phyloP scores from a whole-genome alignment of 2,329 filamentous ascomycete genomes.

The Neopestalotiopsis rosae region DNA sequence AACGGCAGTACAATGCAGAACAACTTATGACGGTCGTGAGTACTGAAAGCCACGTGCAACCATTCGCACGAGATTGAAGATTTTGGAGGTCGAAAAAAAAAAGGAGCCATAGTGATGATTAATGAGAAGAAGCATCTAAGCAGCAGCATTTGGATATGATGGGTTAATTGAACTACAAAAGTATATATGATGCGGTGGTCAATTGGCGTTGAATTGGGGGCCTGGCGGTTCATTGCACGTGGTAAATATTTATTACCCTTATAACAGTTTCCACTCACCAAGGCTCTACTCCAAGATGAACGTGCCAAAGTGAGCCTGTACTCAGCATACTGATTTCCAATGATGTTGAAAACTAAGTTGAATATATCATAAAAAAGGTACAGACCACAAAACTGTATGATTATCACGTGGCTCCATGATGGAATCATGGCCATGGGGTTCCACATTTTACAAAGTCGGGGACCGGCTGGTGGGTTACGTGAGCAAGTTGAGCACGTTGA shows the following conservation, averaged over 20 bases:
- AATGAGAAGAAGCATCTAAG: neutral
- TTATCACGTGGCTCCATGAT: neutral
- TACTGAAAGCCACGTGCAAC: neutral
- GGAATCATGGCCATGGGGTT: neutral
- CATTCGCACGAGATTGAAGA: neutral
- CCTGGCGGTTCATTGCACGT: neutral
- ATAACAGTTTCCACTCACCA: neutral
- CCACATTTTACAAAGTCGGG: neutral
- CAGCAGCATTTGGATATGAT: slow-evolving; percentile 1
- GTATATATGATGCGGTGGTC: neutral
- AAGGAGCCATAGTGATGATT: neutral
- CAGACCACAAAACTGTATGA: neutral
- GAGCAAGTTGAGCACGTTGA: neutral
- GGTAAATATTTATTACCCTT: slow-evolving; percentile 17
- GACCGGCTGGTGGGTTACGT: neutral
- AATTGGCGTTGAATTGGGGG: slow-evolving; percentile 19
- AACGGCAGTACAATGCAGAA: slow-evolving; percentile 53
- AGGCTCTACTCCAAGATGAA: no score
- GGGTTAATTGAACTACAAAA: neutral
- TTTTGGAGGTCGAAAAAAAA: neutral
- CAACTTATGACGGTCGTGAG: slow-evolving; percentile 6
- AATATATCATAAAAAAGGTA: neutral
- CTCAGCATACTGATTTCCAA: no score
- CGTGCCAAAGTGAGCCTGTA: no score
- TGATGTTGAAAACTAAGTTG: no score